Evolutionary conservation across 2,329 filamentous ascomycete species (phyloP), one percentile per base, ranked within the genome.

Genomic region (Epichloe hybrida): DNA sequence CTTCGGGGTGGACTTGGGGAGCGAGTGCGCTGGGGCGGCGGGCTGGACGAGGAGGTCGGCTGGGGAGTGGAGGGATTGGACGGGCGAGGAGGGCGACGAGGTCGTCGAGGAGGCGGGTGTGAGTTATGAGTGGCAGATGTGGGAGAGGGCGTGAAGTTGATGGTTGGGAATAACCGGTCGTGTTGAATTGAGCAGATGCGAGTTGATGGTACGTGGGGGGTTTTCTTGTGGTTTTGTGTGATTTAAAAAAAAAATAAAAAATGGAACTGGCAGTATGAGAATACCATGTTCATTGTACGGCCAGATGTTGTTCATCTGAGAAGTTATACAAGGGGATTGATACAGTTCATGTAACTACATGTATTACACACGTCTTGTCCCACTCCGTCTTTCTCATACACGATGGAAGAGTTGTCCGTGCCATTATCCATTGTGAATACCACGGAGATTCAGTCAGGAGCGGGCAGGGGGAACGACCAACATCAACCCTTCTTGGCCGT

Each of bases 91-190:
- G 17, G 44, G 44, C 15, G 34, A 35, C 2, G 35, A 36, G 34
- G 12, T 0, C 0, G 75, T 71, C 41, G 75, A 76, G 57, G 86
- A 91, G 66, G 76, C 74, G 15, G 80, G 75, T 5, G 79, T 78
- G 5, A 65, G 67, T 61, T 89, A 87, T 65, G 76, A 83, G 64
- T 88, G 86, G 68, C 77, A 86, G 65, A 78, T 88, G 77, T 88
- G 81, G 81, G 81, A 84, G 70, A 78, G 72, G 70, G 38, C n/a
- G 27, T 48, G 38, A 48, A 15, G 4, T 17, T 20, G 2, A 34
- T 44, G 12, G 42, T 20, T 15, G 23, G 23, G 17, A 17, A 27
- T 23, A 17, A 17, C 17, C 17, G 23, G 5, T 27, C 23, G 23
- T 27, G 23, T 27, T 27, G 6, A 2, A 6, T 2, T 27, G 23